Evolutionary conservation across 345 rosid genomes (phyloP), one percentile per base, ranked within the genome.

Genomic region (Carallia pectinifolia): DNA sequence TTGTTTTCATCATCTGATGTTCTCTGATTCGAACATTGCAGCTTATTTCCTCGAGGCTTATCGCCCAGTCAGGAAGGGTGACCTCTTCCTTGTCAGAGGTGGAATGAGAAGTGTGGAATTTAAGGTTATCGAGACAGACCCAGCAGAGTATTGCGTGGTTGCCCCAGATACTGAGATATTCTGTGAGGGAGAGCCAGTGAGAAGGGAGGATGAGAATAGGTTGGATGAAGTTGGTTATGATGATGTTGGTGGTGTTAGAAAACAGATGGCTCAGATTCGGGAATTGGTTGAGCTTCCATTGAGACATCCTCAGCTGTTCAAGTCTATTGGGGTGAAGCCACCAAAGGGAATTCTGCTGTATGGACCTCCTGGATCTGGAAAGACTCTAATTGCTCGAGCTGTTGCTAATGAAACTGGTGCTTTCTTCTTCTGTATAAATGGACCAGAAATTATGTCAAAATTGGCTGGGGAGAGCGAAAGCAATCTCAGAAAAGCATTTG

Each of bases 381-480:
- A 94, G 86, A 94, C 98, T 61, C 76, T 94, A 7, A 88, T 94
- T 81, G 98, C 98, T 34, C 89, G 98, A 44, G 97, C 98, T 44
- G 98, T 94, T 80, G 97, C 85, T 19, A 78, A 94, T 68, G 97
- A 94, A 78, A 94, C 98, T 1, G 97, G 98, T 66, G 98, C 97
- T 37, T 94, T 94, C 76, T 94, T 94, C 84, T 94, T 94, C 76
- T 88, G 94, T 73, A 94, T 94, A 34, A 91, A 91, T 79, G 98
- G 98, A 37, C 98, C 96, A 1, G 96, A 94, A 74, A 94, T 91
- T 79, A 94, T 91, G 98, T 94, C 97, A 6, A 94, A 91, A 58
- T 74, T 94, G 84, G 98, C 98, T 39, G 97, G 98, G 7, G 98
- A 94, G 86, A 94, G 98, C 82, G 98, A 94, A 81, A 94, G 97